Base-by-base conservation (phyloP, 768 basidiomycete species). In the Polyporus arcularius region DNA sequence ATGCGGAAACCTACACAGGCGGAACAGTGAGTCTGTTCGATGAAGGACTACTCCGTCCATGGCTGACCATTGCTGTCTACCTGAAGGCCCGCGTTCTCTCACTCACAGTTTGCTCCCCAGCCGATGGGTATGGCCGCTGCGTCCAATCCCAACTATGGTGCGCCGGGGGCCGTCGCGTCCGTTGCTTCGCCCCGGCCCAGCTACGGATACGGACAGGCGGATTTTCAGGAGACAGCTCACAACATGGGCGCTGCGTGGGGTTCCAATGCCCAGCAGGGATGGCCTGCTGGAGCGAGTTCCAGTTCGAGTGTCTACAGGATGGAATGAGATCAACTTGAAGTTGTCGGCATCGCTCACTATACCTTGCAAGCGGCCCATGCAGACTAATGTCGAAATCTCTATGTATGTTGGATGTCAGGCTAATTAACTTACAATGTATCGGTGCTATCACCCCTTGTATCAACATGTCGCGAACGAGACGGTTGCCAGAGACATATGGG, bases 181-280 rank as follows among this genome's bases (percentile, higher is more conserved):
- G 54, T 65, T 28, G 60, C 52, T 15, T 58, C 61, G 26, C 61
- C 62, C 12, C 47, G 48, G 30, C 57, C 62, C 7, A 63, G 46
- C 59, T 65, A 60, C 42, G 65, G 39, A 43, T 61, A 57, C 48
- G 55, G 61, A 14, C 61, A 53, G 53, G 41, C 51, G 12, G 48
- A 39, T 28, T 57, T 61, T 41, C 43, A 60, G 15, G 62, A 55
- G 12, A 40, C 60, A 21, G 21, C 60, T 21, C 41, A 55, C 43
- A 53, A 41, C 18, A 18, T 26, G n/a, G 21, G 46, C 9, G 46
- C 18, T 10, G 18, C 21, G 26, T 48, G 46, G 46, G 26, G 26
- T 18, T 9, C 14, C 18, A 48, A 30, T 28, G 14, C 46, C 10
- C 46, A 48, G 46, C 46, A 48, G 28, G n/a, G 9, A 26, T 48